Evolutionary conservation across 176 grass and related monocot species (phyloP).

Genomic region (Hyparrhenia diplandra): DNA sequence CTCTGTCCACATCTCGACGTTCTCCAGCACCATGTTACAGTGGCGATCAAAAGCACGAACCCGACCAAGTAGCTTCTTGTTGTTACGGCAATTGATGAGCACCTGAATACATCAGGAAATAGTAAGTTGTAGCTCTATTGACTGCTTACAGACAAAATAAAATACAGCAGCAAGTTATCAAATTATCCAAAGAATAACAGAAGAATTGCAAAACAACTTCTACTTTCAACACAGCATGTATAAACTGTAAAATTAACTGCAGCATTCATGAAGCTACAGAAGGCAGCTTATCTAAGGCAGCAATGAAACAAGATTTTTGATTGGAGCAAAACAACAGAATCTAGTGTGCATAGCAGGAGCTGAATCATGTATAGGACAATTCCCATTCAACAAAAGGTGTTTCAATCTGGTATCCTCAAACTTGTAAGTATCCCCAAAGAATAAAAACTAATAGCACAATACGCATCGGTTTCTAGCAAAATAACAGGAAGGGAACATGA

Average conservation of each 20-base stretch:
- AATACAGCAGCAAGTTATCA: no score
- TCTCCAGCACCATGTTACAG: slow-evolving; percentile 89
- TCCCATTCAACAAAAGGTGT: background rate
- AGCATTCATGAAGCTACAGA: background rate
- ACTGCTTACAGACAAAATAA: background rate
- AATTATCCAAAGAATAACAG: no score
- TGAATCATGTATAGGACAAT: background rate
- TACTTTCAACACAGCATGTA: no score
- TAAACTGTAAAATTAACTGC: background rate
- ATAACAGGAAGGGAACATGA: background rate
- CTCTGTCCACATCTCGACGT: slow-evolving; percentile 88
- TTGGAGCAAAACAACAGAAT: background rate
- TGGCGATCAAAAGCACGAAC: slow-evolving; percentile 79
- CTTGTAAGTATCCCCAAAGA: background rate
- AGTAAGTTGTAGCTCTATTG: background rate
- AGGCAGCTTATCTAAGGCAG: background rate
- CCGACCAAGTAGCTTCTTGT: slow-evolving; percentile 65
- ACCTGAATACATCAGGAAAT: slow-evolving; percentile 34
- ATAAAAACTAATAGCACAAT: background rate
- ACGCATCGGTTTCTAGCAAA: background rate
- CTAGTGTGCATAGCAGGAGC: background rate
- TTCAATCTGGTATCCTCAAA: background rate
- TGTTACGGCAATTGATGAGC: slow-evolving; percentile 78
- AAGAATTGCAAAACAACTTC: no score
- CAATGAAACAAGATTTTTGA: background rate